Base-by-base conservation (phyloP, 495 filamentous ascomycete genomes). In the Aspergillus haitiensis region DNA sequence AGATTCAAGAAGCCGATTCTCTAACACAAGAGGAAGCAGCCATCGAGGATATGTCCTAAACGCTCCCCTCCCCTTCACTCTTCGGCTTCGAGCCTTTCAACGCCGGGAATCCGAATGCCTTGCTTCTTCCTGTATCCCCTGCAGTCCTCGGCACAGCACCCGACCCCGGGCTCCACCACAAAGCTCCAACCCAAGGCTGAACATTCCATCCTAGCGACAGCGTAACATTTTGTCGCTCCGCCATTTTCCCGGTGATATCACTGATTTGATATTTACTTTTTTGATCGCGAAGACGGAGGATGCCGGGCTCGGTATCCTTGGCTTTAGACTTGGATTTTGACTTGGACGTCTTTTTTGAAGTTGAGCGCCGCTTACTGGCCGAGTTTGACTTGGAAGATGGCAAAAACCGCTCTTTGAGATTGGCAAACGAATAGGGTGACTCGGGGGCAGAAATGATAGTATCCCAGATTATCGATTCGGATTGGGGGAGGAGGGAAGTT, bases 191-290 rank as follows among this genome's bases (percentile, higher is more conserved):
- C 91, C 93, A 97, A 36, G 94, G 94, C 83, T 98, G 94, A 60
- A 97, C 89, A 80, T 97, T 97, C 86, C 93, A 98, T 57, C 91
- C 85, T 42, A 97, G 80, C 55, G 82, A 81, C 50, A 98, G 76
- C 34, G 84, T 88, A 56, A 92, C 90, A 75, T 96, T 88, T 40
- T 77, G 73, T 18, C 81, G 71, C 64, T 84, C 80, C 42, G 89
- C 88, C 61, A 97, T 75, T 67, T 82, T 82, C 52, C 91, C 89
- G 8, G 84, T 82, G 18, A 92, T 87, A 72, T 96, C 91, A 10
- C 91, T 93, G 70, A 97, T 91, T 66, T 93, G 88, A 81, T 98
- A 98, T 75, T 98, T 98, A 7, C 89, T 86, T 67, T 85, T 86
- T 69, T 92, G 88, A 70, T 90, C 90, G 65, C 84, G 83, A 61